A percentile compares a stretch with the other conserved stretches of the same genome.
Evolutionary conservation across 345 rosid species (phyloP).

Genomic region (Chamaenerion angustifolium): DNA sequence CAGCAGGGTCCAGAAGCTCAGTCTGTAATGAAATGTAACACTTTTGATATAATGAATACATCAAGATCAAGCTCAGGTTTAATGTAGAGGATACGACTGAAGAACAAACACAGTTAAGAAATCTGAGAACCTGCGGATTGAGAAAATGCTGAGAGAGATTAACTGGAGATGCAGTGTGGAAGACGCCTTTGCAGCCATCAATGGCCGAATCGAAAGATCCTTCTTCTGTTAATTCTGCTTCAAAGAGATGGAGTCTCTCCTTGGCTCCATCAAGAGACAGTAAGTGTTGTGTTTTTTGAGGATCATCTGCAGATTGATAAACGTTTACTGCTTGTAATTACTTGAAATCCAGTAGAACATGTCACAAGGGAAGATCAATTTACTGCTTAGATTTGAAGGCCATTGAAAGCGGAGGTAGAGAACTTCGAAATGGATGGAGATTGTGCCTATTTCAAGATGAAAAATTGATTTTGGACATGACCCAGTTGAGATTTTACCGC

Average conservation of each 20-base stretch:
- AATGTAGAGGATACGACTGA: neutral
- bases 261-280: slow-evolving; percentile 25
- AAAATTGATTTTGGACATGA: no score
- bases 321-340: neutral
- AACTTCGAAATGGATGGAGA: no score
- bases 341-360: neutral
- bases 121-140: slow-evolving; percentile 16
- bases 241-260: slow-evolving; percentile 19
- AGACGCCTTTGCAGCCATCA: slow-evolving; percentile 18
- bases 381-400: no score
- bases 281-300: slow-evolving; percentile 15
- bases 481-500: no score
- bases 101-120: neutral
- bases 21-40: slow-evolving; percentile 7
- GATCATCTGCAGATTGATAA: slow-evolving; percentile 15
- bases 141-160: slow-evolving; percentile 14
- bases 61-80: neutral
- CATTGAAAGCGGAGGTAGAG: no score
- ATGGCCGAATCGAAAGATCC: slow-evolving; percentile 20
- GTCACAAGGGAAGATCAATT: no score
- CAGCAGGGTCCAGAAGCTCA: slow-evolving; percentile 24
- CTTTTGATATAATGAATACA: neutral
- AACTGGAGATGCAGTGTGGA: slow-evolving; percentile 44
- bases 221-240: slow-evolving; percentile 17
- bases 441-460: no score